Percentiles rank a stretch among this genome's conserved stretches.
phyloP scores from a whole-genome alignment of 2,329 filamentous ascomycete species.

The Pyricularia pennisetigena region DNA sequence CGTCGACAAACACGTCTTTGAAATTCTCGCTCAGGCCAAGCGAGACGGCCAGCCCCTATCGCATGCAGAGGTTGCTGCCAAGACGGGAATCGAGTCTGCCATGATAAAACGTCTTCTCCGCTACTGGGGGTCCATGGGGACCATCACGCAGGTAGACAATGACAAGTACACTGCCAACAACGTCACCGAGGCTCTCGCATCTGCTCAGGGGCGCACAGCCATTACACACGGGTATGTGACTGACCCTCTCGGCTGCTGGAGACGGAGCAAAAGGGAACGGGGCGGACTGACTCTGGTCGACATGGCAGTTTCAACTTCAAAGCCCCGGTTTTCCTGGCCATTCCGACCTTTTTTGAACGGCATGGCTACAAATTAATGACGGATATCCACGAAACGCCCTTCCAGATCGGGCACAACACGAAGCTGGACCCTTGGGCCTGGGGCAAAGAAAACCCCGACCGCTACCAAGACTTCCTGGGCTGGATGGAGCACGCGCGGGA shows the following conservation, averaged over 20 bases:
- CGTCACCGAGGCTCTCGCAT: background rate
- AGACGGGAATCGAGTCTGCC: background rate
- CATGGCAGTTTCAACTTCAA: background rate
- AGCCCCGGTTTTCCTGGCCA: background rate
- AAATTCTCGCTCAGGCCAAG: background rate
- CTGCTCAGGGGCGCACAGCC: background rate
- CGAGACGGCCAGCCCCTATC: background rate
- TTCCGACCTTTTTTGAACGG: slow-evolving; percentile 16
- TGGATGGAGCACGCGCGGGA: slow-evolving; percentile 1
- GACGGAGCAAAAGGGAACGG: no score
- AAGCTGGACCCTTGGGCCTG: slow-evolving; percentile 13
- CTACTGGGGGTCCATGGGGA: background rate
- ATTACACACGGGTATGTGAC: background rate
- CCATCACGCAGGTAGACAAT: background rate
- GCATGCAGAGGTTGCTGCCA: background rate
- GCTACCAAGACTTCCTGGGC: background rate
- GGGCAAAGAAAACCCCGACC: background rate
- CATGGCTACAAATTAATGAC: slow-evolving; percentile 19
- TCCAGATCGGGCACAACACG: slow-evolving; percentile 23
- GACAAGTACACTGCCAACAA: background rate
- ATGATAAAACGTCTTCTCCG: background rate
- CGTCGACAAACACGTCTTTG: background rate
- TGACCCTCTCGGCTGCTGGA: no score
- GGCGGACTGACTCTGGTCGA: background rate
- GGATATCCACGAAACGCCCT: slow-evolving; percentile 15